These are phyloP conservation scores for Phyllosticta citribraziliensis DNA, from an alignment of 2,329 filamentous ascomycete species.

Conservation along the genomic window DNA sequence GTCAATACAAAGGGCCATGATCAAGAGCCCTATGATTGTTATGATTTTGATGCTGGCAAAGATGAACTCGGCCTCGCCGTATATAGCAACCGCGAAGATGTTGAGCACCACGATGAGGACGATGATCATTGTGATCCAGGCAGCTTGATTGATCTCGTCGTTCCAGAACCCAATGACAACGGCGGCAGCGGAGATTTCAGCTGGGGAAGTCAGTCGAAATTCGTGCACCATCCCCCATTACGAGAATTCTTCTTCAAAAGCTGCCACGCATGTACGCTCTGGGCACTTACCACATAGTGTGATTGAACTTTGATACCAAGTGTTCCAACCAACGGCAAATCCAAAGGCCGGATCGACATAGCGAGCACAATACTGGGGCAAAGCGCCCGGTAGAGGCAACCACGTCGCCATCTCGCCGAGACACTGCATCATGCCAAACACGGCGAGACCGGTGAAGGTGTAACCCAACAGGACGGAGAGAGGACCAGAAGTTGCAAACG, in stretches of 20 bases:
- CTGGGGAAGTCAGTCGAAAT: constrained; percentile 12
- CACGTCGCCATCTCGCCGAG: constrained; percentile 20
- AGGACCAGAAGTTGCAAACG: constrained; percentile 17
- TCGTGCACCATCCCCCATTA: not conserved
- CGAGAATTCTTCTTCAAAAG: constrained; percentile 5
- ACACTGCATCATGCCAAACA: constrained; percentile 20
- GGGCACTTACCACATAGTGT: constrained; percentile 1
- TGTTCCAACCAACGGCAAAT: constrained; percentile 7
- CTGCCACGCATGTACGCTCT: not conserved
- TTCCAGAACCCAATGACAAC: constrained; percentile 35
- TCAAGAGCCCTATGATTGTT: constrained; percentile 36
- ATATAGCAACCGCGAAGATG: constrained; percentile 11
- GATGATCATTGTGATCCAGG: constrained; percentile 16
- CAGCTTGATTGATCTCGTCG: constrained; percentile 5
- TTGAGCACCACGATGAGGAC: constrained; percentile 10
- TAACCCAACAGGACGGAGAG: constrained; percentile 9
- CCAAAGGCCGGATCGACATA: constrained; percentile 9
- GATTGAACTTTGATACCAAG: constrained; percentile 5
- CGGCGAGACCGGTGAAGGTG: constrained; percentile 12
- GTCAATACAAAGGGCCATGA: constrained; percentile 21
- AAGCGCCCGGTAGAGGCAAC: constrained; percentile 48
- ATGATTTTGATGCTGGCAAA: constrained; percentile 36
- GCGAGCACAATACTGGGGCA: constrained; percentile 75
- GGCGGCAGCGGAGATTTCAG: constrained; percentile 31
- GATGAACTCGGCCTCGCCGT: constrained; percentile 37